These are phyloP conservation scores for Ehretia macrophylla DNA, from an alignment of 257 asterid genomes.

Conservation along the genomic window DNA sequence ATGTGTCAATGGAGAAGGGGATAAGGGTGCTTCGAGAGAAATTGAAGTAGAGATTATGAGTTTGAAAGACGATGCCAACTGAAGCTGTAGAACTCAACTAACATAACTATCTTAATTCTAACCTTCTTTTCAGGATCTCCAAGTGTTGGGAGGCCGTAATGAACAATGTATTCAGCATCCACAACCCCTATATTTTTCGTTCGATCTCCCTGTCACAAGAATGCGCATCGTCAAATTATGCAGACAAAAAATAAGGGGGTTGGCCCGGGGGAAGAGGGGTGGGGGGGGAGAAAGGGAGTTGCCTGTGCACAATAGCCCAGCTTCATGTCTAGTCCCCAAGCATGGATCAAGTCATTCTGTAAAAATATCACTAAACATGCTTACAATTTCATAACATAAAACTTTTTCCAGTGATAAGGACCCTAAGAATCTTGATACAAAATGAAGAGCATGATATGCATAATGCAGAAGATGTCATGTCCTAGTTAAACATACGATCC, in stretches of 20 bases:
- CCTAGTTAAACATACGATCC: no score
- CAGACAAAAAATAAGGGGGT: not conserved
- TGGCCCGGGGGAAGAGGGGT: not conserved
- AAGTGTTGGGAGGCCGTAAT: slow-evolving; percentile 79
- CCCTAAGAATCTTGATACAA: not conserved
- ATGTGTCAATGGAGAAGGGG: no score
- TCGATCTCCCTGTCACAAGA: slow-evolving; percentile 57
- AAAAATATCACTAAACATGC: slow-evolving; percentile 3
- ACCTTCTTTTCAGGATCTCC: slow-evolving; percentile 64
- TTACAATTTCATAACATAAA: not conserved
- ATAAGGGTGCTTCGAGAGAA: no score
- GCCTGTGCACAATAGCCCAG: slow-evolving; percentile 92
- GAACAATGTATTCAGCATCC: slow-evolving; percentile 77
- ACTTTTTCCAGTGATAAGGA: not conserved
- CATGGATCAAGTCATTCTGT: slow-evolving; percentile 88
- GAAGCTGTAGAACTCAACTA: no score
- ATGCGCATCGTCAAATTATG: not conserved
- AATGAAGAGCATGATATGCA: no score
- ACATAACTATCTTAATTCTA: not conserved
- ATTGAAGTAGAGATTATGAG: no score
- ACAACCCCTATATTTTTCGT: slow-evolving; percentile 70
- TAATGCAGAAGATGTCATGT: no score
- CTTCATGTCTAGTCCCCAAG: slow-evolving; percentile 87
- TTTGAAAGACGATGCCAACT: no score
- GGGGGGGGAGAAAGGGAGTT: not conserved